These are phyloP conservation scores for Apodospora peruviana DNA, from an alignment of 495 filamentous ascomycete species.

Conservation along the genomic window DNA sequence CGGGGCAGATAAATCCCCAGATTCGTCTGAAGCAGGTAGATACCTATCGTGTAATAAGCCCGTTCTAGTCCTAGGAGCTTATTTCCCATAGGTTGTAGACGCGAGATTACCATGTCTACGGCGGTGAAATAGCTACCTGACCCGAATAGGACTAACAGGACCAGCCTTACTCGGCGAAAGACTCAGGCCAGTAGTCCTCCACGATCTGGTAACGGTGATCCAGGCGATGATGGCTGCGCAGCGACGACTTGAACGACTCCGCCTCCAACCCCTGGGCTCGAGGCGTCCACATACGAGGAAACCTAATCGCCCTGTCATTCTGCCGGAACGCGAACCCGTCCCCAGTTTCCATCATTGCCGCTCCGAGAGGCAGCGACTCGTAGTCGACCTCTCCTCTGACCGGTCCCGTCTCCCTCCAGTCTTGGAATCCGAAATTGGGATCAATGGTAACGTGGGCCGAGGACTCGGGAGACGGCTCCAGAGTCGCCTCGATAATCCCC, in stretches of 20 bases:
- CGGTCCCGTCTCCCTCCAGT: conserved; percentile 3
- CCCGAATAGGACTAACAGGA: no score
- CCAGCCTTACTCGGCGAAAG: neutral
- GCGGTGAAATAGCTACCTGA: no score
- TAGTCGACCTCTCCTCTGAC: conserved; percentile 6
- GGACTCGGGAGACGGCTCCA: conserved; percentile 12
- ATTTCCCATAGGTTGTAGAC: no score
- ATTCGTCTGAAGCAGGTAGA: no score
- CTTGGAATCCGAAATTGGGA: conserved; percentile 20
- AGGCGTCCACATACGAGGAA: conserved; percentile 10
- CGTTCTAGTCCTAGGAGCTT: no score
- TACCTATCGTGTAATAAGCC: no score
- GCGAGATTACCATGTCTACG: no score
- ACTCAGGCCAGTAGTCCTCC: conserved; percentile 1
- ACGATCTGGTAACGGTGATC: conserved; percentile 9
- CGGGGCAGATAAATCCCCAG: no score
- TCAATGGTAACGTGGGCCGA: conserved; percentile 1
- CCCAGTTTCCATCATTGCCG: conserved; percentile 24
- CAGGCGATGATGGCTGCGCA: conserved; percentile 15
- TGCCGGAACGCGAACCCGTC: conserved; percentile 14
- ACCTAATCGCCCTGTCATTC: conserved; percentile 19
- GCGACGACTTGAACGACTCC: neutral
- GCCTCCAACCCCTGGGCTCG: conserved; percentile 1
- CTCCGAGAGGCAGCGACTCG: conserved; percentile 1
- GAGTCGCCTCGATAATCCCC: conserved; percentile 28